Conservation (phyloP, 345 rosid species). For the Syzygium oleosum region DNA sequence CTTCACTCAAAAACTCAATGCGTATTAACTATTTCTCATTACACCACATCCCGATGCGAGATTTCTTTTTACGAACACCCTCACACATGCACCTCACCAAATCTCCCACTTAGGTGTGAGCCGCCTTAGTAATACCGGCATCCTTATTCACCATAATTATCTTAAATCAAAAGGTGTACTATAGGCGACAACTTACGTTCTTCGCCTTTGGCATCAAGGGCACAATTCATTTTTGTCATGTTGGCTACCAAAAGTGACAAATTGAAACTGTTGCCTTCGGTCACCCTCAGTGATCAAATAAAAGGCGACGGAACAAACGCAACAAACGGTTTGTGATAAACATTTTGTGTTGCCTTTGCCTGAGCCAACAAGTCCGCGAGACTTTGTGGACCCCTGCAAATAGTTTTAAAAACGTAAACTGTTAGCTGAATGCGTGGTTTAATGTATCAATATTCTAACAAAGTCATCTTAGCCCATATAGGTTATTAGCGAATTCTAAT, state of each 20-base stretch:
- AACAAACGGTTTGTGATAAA: background rate
- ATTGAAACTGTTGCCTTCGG: background rate
- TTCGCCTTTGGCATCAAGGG: background rate
- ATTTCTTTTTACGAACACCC: background rate
- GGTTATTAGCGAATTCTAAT: too few relatives aligned
- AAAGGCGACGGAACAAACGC: background rate
- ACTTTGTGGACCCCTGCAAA: fast-evolving
- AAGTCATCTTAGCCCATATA: background rate
- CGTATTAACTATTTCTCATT: background rate
- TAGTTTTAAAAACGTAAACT: background rate
- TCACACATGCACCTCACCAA: background rate
- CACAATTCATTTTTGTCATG: background rate
- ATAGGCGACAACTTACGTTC: background rate
- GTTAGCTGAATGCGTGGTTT: fast-evolving
- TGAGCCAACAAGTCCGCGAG: fast-evolving
- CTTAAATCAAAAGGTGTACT: background rate
- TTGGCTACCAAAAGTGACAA: background rate
- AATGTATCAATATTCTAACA: background rate
- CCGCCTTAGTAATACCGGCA: background rate
- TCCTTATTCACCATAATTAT: background rate
- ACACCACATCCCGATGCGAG: background rate
- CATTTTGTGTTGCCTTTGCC: background rate
- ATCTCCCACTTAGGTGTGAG: background rate
- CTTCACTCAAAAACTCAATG: background rate
- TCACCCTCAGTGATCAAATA: background rate